Conservation (phyloP, 345 rosid species). For the Aegle marmelos region DNA sequence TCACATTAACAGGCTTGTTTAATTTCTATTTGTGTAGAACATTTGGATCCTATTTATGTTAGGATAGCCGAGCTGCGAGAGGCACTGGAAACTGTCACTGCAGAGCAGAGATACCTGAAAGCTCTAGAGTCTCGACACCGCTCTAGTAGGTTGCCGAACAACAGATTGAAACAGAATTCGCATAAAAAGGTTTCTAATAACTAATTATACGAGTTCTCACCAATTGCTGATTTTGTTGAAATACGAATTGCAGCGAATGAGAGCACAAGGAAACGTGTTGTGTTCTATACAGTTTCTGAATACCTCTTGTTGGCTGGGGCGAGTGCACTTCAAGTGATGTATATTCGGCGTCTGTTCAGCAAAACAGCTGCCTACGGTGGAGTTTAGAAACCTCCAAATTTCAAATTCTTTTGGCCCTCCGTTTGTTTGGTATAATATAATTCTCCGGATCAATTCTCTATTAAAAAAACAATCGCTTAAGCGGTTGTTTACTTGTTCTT, state of each 20-base stretch:
- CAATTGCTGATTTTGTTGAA: not conserved
- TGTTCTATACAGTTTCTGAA: slow-evolving; percentile 33
- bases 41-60: slow-evolving; percentile 39
- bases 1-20: not conserved
- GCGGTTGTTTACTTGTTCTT: not conserved
- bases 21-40: slow-evolving; percentile 20
- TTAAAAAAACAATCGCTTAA: no score
- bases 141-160: slow-evolving; percentile 19
- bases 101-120: slow-evolving; percentile 35
- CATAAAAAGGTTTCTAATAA: not conserved
- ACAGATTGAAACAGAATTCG: not conserved
- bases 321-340: slow-evolving; percentile 31
- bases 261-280: slow-evolving; percentile 37
- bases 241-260: slow-evolving; percentile 28
- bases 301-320: slow-evolving; percentile 27
- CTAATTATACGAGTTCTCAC: not conserved
- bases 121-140: slow-evolving; percentile 36
- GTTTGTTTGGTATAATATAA: no score
- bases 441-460: no score
- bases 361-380: slow-evolving; percentile 33
- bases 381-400: slow-evolving; percentile 10
- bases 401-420: no score
- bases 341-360: slow-evolving; percentile 38
- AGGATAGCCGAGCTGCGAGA: slow-evolving; percentile 41
- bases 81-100: slow-evolving; percentile 36